These are phyloP conservation scores for Coemansia sp. DNA, from an alignment of 192 early-diverging fungal genomes.

Conservation along the genomic window DNA sequence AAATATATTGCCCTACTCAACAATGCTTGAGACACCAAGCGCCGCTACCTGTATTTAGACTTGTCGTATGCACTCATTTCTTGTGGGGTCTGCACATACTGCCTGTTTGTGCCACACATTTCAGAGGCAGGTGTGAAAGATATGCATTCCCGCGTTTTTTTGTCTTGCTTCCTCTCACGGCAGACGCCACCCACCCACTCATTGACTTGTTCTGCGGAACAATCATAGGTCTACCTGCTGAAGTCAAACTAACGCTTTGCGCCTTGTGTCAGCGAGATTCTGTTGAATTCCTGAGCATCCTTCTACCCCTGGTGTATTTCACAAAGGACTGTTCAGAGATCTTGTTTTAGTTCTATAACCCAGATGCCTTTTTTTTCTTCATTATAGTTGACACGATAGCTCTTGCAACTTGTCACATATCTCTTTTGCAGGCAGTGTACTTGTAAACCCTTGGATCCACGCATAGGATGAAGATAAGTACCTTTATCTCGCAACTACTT, in stretches of 20 bases:
- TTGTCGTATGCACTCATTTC: background rate
- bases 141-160: background rate
- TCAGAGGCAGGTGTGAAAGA: background rate
- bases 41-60: background rate
- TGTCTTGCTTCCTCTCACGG: background rate
- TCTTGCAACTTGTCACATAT: background rate
- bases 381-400: background rate
- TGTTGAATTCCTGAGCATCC: background rate
- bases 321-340: background rate
- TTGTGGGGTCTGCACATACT: background rate
- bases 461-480: constrained; percentile 7
- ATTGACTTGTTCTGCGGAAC: background rate
- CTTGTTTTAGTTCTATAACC: background rate
- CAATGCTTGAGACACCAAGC: background rate
- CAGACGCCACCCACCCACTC: background rate
- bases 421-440: background rate
- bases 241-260: background rate
- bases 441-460: background rate
- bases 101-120: background rate
- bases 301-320: background rate
- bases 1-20: background rate
- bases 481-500: background rate
- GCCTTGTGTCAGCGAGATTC: background rate
- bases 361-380: background rate
- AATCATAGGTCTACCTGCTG: background rate